Evolutionary conservation across 73 alveolate species (phyloP).

Genomic region (Uronychia binucleata): DNA sequence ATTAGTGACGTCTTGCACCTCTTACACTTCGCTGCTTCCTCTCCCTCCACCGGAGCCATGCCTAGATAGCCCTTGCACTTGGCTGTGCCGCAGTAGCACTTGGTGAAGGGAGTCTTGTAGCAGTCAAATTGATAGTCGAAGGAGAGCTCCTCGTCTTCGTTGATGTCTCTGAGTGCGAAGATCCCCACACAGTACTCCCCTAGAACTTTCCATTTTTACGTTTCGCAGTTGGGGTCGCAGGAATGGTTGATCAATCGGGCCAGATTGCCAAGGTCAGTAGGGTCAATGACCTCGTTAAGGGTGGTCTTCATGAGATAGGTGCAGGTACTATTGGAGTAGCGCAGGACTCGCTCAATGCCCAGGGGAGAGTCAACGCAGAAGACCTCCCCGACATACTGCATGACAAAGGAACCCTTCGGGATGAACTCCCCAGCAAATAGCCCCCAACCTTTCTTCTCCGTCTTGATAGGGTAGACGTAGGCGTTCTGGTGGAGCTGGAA

Average conservation of each 20-base stretch:
- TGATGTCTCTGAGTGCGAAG: conserved; percentile 92
- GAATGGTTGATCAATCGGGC: conserved; percentile 98
- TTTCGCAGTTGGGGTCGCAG: conserved; percentile 98
- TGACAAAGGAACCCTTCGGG: conserved; percentile 91
- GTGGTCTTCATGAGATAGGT: conserved; percentile 94
- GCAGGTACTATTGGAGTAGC: conserved; percentile 88
- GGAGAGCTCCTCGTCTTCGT: conserved; percentile 95
- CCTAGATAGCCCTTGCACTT: conserved; percentile 97
- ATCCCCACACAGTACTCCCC: conserved; percentile 98
- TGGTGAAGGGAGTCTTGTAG: conserved; percentile 93
- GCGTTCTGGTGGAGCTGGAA: conserved; percentile 95
- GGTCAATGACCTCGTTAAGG: conserved; percentile 95
- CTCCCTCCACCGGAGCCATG: conserved; percentile 3
- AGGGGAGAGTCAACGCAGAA: conserved; percentile 87
- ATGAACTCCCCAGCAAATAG: conserved; percentile 94
- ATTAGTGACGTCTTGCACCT: background rate
- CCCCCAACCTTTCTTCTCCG: conserved; percentile 95
- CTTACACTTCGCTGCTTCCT: background rate
- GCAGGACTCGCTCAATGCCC: conserved; percentile 86
- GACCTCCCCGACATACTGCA: conserved; percentile 98
- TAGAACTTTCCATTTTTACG: conserved; percentile 97
- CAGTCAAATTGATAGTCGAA: conserved; percentile 96
- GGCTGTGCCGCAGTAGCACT: conserved; percentile 95
- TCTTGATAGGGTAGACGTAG: conserved; percentile 93
- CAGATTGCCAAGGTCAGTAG: conserved; percentile 95